phyloP scores from a whole-genome alignment of 1,284 basidiomycete genomes.

The Ceratobasidium theobromae region DNA sequence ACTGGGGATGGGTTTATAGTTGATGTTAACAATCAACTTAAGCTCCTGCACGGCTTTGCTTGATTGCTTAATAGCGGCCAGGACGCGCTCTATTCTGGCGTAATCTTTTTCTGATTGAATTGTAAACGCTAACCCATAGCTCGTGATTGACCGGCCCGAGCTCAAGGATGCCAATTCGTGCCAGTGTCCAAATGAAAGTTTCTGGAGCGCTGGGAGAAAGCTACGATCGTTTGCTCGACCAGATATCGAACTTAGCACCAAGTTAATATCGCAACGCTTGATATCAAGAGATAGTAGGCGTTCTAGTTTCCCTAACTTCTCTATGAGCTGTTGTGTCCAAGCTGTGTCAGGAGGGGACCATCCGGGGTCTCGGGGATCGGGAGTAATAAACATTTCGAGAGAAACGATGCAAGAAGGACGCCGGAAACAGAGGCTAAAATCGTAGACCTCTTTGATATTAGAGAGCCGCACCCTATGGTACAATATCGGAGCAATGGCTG shows the following conservation, averaged over 20 bases:
- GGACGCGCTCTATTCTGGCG: neutral
- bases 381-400: constrained; percentile 4
- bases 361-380: neutral
- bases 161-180: neutral
- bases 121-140: neutral
- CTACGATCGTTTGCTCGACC: neutral
- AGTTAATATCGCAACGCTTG: neutral
- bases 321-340: neutral
- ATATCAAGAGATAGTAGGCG: constrained; percentile 13
- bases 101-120: neutral
- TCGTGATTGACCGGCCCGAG: constrained; percentile 2
- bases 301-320: neutral
- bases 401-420: constrained; percentile 4
- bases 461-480: constrained; percentile 3
- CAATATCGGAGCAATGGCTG: constrained; percentile 6
- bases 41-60: neutral
- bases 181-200: constrained; percentile 14
- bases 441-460: constrained; percentile 11
- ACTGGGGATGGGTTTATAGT: neutral
- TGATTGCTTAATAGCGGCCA: neutral
- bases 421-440: constrained; percentile 1
- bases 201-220: constrained; percentile 18
- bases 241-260: neutral
- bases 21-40: neutral
- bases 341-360: constrained; percentile 6